Evolutionary conservation across 2,329 filamentous ascomycete species (phyloP).

Genomic region (Apiospora pterosperma): DNA sequence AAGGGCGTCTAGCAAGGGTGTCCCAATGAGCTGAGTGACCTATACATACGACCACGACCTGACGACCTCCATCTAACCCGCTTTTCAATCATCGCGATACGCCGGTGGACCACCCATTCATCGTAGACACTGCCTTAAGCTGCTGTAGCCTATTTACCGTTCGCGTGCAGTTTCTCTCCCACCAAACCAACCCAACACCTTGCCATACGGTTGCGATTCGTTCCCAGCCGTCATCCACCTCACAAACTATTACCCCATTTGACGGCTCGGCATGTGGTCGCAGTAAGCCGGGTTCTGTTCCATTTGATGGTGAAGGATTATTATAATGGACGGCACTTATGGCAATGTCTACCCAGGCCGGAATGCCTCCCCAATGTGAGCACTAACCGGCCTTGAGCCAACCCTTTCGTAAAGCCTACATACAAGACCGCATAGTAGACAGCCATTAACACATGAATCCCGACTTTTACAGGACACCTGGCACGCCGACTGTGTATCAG

Average conservation of each 20-base stretch:
- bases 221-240: neutral
- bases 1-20: conserved; percentile 1
- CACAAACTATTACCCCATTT: neutral
- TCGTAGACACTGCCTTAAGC: neutral
- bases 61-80: neutral
- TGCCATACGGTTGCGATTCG: neutral
- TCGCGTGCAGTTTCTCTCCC: neutral
- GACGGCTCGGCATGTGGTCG: neutral
- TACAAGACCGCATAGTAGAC: neutral
- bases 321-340: conserved; percentile 21
- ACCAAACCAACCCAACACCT: neutral
- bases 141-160: neutral
- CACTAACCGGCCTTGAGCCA: neutral
- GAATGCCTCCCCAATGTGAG: conserved; percentile 22
- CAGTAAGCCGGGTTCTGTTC: neutral
- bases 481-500: conserved; percentile 52
- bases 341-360: conserved; percentile 19
- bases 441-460: neutral
- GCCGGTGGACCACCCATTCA: neutral
- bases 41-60: neutral
- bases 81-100: neutral
- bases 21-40: neutral
- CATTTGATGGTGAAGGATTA: conserved; percentile 1
- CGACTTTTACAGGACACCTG: conserved; percentile 14
- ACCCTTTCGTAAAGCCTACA: neutral